Evolutionary conservation across 2,329 filamentous ascomycete species (phyloP), one percentile per base, ranked within the genome.

Genomic region (Chaetomium globosum): DNA sequence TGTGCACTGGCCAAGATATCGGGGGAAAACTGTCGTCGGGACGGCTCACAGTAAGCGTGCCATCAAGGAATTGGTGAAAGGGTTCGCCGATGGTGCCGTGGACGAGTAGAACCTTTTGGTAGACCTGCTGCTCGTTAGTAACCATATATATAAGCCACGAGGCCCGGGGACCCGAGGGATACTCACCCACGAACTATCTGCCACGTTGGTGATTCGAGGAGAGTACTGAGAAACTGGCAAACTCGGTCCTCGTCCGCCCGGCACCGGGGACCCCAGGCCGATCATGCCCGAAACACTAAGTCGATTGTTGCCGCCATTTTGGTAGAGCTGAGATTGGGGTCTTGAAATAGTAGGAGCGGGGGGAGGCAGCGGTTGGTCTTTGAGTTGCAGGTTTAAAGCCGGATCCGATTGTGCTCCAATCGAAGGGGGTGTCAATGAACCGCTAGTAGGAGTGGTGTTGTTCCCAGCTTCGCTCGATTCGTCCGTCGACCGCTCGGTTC

Each of bases 71-170:
- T 74, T 86, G 85, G 60, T 87, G 83, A 39, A 82, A 79, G 30
- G 87, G 81, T 69, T 96, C 91, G 65, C 90, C 92, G 70, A 96
- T 89, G 57, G 90, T 88, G 59, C 94, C 94, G 72, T 89, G 87
- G 55, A 97, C 83, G 28, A 95, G 84, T 23, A 97, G 82, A 9
- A 96, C 85, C 75, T 97, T 97, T 80, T 97, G 93, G 74, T 96
- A 92, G 23, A 96, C 92, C 92, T 96, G 71, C 46, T 39, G 49
- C 21, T 33, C 69, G 71, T 76, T 63, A 75, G 75, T 4, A 48
- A 46, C 36, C 36, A 33, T 21, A 30, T 33, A 26, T 19, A 9
- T 3, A 8, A 31, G 16, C 13, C n/a, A 7, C 26, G 26, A 28
- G 13, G 10, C 33, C 54, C 13, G 48, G 12, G 8, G 12, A 21